Evolutionary conservation across 352 stramenopile genomes (phyloP).

Genomic region (Globisporangium alternatum): DNA sequence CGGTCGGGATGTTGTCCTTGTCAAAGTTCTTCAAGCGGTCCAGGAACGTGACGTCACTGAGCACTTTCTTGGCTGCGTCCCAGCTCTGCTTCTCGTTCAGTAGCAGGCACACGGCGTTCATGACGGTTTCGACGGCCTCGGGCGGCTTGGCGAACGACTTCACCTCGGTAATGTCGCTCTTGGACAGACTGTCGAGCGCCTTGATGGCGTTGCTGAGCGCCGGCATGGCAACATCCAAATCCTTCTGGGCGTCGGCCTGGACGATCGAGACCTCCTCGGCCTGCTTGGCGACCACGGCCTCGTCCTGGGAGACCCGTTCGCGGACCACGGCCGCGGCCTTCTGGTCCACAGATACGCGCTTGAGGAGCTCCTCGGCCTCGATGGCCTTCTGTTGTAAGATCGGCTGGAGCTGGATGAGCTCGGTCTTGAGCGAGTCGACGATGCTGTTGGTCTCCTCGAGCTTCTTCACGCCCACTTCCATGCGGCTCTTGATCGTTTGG

Average conservation of each 20-base stretch:
- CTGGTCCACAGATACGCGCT: conserved; percentile 91
- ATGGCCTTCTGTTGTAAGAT: conserved; percentile 88
- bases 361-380: conserved; percentile 90
- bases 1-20: conserved; percentile 92
- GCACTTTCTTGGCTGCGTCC: conserved; percentile 91
- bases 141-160: conserved; percentile 94
- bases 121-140: conserved; percentile 90
- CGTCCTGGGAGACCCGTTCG: conserved; percentile 87
- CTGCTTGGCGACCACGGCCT: conserved; percentile 90
- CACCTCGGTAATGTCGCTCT: conserved; percentile 93
- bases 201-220: conserved; percentile 89
- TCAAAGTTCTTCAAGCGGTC: conserved; percentile 91
- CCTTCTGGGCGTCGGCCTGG: conserved; percentile 91
- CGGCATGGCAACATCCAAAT: conserved; percentile 92
- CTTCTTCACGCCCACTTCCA: conserved; percentile 92
- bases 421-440: conserved; percentile 90
- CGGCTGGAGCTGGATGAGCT: conserved; percentile 91
- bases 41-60: conserved; percentile 86
- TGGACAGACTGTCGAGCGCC: conserved; percentile 87
- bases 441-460: conserved; percentile 94
- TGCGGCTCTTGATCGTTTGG: conserved; percentile 84
- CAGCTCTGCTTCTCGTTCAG: conserved; percentile 92
- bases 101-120: conserved; percentile 94
- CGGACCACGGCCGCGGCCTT: conserved; percentile 88
- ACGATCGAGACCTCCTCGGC: conserved; percentile 88